Evolutionary conservation across 257 asterid genomes (phyloP).

Genomic region (Solanum pimpinellifolium): DNA sequence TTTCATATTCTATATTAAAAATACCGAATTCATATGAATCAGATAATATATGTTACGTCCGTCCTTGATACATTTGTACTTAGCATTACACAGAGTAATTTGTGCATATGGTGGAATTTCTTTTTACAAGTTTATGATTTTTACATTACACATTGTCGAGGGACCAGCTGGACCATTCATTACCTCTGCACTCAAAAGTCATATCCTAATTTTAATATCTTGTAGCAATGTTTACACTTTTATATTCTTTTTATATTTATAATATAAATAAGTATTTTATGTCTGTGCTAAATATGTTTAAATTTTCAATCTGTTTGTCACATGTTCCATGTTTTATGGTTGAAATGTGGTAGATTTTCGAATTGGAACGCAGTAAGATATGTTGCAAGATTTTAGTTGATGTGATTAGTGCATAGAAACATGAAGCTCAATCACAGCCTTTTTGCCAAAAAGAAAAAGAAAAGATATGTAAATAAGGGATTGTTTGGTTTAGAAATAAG

Average conservation of each 20-base stretch:
- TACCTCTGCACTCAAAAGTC: background rate
- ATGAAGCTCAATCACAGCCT: background rate
- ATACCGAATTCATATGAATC: background rate
- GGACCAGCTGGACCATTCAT: background rate
- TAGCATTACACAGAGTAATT: background rate
- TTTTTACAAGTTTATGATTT: background rate
- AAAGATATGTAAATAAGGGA: background rate
- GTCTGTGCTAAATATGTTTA: background rate
- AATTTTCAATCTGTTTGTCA: background rate
- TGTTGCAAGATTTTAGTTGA: background rate
- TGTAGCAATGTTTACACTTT: background rate
- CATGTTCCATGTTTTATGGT: background rate
- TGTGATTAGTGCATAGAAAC: background rate
- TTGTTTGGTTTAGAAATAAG: background rate
- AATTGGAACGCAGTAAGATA: background rate
- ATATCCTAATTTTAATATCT: background rate
- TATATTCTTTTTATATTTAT: too few relatives aligned
- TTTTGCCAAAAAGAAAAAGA: background rate
- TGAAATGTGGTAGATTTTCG: background rate
- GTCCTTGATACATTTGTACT: background rate
- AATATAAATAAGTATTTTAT: background rate
- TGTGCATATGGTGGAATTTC: background rate
- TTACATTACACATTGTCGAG: background rate
- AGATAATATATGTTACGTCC: background rate
- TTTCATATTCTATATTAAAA: too few relatives aligned